Conservation (phyloP, 805 yeast genomes). For the Candida sphagnicola region DNA sequence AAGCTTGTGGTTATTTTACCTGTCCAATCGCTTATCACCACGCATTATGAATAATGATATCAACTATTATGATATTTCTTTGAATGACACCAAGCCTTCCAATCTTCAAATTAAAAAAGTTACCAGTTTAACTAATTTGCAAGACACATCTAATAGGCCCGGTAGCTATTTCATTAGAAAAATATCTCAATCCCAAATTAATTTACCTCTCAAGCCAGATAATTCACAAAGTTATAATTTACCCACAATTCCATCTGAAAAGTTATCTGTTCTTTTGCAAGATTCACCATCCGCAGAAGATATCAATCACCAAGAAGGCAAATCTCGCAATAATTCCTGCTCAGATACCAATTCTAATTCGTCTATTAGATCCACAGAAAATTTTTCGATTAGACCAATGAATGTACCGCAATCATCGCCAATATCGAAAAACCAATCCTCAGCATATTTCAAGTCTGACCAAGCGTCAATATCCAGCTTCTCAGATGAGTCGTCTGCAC, state of each 20-base stretch:
- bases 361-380: not conserved
- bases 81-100: not conserved
- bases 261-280: too few species aligned
- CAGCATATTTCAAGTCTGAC: not conserved
- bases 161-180: constrained; percentile 3
- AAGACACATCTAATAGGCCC: not conserved
- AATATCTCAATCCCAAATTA: constrained; percentile 2
- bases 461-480: not conserved
- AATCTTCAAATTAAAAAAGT: not conserved
- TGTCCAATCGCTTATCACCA: not conserved
- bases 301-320: too few species aligned
- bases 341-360: not conserved
- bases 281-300: too few species aligned
- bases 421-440: not conserved
- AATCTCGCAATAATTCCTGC: not conserved
- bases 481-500: not conserved
- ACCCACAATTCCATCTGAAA: not conserved
- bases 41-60: constrained; percentile 3
- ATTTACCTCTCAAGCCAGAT: not conserved
- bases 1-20: not conserved
- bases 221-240: not conserved
- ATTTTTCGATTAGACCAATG: not conserved
- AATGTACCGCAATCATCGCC: not conserved
- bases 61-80: constrained; percentile 3
- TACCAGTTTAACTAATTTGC: constrained; percentile 1